Evolutionary conservation across 768 basidiomycete species (phyloP).

Genomic region (Suillus bovinus): DNA sequence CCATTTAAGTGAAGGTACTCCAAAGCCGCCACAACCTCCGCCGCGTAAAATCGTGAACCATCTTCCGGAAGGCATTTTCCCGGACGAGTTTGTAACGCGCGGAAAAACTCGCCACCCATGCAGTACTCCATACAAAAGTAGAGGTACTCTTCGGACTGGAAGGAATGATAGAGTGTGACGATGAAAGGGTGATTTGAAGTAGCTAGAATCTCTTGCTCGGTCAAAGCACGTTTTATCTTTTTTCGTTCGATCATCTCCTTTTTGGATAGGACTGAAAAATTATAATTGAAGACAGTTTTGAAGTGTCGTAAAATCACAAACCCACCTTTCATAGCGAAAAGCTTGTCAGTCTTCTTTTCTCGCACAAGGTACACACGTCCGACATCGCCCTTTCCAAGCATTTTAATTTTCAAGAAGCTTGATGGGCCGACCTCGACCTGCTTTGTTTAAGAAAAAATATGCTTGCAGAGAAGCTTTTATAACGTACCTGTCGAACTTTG

Average conservation of each 20-base stretch:
- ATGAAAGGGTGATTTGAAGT: slow-evolving; percentile 99
- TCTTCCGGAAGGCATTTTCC: slow-evolving; percentile 98
- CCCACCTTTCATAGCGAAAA: slow-evolving; percentile 99
- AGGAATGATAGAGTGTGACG: slow-evolving; percentile 98
- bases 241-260: slow-evolving; percentile 99
- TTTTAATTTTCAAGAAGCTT: slow-evolving; percentile 94
- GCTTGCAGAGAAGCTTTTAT: background rate
- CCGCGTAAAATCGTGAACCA: slow-evolving; percentile 95
- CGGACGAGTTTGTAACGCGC: slow-evolving; percentile 92
- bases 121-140: slow-evolving; percentile 99
- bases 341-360: slow-evolving; percentile 95
- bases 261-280: slow-evolving; percentile 85
- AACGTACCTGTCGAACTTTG: slow-evolving; percentile 81
- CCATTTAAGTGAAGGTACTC: slow-evolving; percentile 99
- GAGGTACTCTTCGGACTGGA: slow-evolving; percentile 96
- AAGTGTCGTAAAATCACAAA: slow-evolving; percentile 13
- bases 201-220: slow-evolving; percentile 98
- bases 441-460: slow-evolving; percentile 4
- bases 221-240: slow-evolving; percentile 98
- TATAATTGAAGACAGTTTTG: slow-evolving; percentile 20
- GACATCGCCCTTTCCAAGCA: slow-evolving; percentile 99
- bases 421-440: slow-evolving; percentile 93
- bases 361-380: slow-evolving; percentile 97
- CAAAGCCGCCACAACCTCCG: slow-evolving; percentile 95
- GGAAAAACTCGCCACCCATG: slow-evolving; percentile 99